A percentile compares a stretch with the other conserved stretches of the same genome.
Conservation (phyloP, 495 filamentous ascomycete genomes). For the Bacidia rubella region DNA sequence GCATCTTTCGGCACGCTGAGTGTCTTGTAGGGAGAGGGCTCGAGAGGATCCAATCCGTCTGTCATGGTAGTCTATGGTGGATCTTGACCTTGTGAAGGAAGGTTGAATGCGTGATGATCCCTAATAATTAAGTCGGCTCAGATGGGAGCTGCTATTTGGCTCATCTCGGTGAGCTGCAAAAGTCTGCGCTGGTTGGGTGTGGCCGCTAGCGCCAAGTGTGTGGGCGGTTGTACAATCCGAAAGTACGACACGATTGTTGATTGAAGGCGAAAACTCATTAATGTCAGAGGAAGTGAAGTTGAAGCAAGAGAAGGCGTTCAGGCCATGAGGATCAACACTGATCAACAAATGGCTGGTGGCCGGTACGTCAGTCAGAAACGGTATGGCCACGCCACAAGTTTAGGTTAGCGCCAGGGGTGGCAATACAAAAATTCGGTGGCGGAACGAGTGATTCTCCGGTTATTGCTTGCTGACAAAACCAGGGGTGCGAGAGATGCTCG, state of each 20-base stretch:
- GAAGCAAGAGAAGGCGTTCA: neutral
- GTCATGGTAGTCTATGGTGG: neutral
- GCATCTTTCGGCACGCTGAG: slow-evolving; percentile 69
- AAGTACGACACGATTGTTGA: neutral
- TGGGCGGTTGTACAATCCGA: neutral
- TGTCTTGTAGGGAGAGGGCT: slow-evolving; percentile 70
- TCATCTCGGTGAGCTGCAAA: neutral
- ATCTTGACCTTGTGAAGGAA: neutral
- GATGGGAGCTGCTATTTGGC: neutral
- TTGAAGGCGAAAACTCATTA: neutral
- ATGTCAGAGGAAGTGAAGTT: neutral
- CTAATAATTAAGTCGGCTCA: neutral
- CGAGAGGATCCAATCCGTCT: slow-evolving; percentile 30
- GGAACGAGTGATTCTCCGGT: slow-evolving; percentile 5
- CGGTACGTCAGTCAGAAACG: neutral
- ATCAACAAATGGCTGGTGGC: neutral
- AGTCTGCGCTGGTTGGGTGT: neutral
- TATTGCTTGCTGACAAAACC: slow-evolving; percentile 11
- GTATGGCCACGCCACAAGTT: neutral
- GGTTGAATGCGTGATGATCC: neutral
- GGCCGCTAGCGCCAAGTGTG: neutral
- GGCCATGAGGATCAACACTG: neutral
- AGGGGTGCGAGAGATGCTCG: slow-evolving; percentile 1
- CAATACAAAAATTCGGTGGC: slow-evolving; percentile 4
- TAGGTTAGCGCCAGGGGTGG: slow-evolving; percentile 11